Evolutionary conservation across 495 filamentous ascomycete genomes (phyloP).

Genomic region (Diplogelasinospora grovesii): DNA sequence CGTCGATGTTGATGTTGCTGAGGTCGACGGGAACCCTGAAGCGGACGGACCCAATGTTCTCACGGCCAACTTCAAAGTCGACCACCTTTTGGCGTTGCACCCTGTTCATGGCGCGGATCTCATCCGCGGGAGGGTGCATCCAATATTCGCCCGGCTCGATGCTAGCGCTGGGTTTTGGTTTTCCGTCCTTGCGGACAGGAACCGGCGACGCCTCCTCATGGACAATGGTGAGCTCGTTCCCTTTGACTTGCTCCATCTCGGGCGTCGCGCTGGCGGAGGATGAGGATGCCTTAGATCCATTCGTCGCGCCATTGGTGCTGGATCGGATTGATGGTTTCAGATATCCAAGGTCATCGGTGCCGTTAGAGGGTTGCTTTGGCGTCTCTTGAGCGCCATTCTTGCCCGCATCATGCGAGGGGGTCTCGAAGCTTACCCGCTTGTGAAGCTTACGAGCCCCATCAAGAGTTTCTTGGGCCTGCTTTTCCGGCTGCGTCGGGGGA

Average conservation of each 20-base stretch:
- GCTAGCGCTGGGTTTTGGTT: slow-evolving; percentile 33
- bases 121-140: slow-evolving; percentile 66
- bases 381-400: slow-evolving; percentile 19
- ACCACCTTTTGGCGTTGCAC: slow-evolving; percentile 63
- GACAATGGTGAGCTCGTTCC: slow-evolving; percentile 73
- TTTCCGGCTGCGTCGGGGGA: slow-evolving; percentile 44
- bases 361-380: slow-evolving; percentile 33
- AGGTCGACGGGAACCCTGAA: slow-evolving; percentile 83
- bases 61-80: slow-evolving; percentile 73
- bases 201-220: slow-evolving; percentile 56
- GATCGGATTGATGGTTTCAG: slow-evolving; percentile 45
- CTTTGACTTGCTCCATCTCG: slow-evolving; percentile 67
- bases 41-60: slow-evolving; percentile 67
- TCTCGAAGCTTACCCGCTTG: slow-evolving; percentile 89
- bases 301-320: slow-evolving; percentile 43
- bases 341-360: slow-evolving; percentile 60
- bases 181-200: slow-evolving; percentile 18
- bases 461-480: slow-evolving; percentile 27
- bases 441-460: slow-evolving; percentile 56
- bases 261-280: slow-evolving; percentile 40
- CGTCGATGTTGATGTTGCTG: slow-evolving; percentile 60
- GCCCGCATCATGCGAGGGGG: slow-evolving; percentile 38
- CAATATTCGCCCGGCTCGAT: slow-evolving; percentile 70
- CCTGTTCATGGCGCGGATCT: slow-evolving; percentile 66
- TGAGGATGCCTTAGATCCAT: slow-evolving; percentile 38